Evolutionary conservation across 2,329 filamentous ascomycete species (phyloP), one percentile per base, ranked within the genome.

Genomic region (Colletotrichum sp.): DNA sequence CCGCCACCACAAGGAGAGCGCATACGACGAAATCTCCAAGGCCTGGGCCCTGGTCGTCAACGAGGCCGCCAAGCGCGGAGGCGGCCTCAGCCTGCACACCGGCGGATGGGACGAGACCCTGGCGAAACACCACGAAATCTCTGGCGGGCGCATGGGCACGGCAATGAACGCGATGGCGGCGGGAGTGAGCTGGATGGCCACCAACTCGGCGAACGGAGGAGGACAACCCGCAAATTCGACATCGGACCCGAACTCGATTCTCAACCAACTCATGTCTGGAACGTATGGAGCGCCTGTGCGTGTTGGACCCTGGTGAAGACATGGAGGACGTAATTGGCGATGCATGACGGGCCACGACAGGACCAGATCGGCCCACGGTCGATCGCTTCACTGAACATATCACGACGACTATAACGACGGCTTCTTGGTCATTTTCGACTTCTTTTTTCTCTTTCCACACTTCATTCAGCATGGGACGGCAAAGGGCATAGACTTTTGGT

Each of bases 11-110:
- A 98, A 98, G 85, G 94, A 98, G 79, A 95, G 95, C 78, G 96
- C 96, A 8, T 99, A 99, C 82, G 96, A 99, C 81, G 97, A 99
- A 83, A 96, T 99, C 78, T 94, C 95, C 30, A 95, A 94, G 81
- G 97, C 97, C 2, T 99, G 97, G 97, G 93, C 95, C 18, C 85
- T 98, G 79, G 96, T 98, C 66, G 94, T 99, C 79, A 93, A 93
- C 77, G 97, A 99, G 85, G 95, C 96, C 3, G 93, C 94, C 26
- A 99, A 99, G 88, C 92, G 95, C 79, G 96, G 95, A 13, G 96
- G 95, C 32, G 97, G 97, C 39, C 97, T 99, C 81, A 93, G 95
- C 79, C 83, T 99, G 78, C 95, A 98, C 81, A 95, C 95, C 63
- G 96, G 95, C 69, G 95, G 95, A 75, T 99, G 97, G 97, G 96